Evolutionary conservation across 805 yeast genomes (phyloP), one percentile per base, ranked within the genome.

Genomic region (Candida pseudofarinosa): DNA sequence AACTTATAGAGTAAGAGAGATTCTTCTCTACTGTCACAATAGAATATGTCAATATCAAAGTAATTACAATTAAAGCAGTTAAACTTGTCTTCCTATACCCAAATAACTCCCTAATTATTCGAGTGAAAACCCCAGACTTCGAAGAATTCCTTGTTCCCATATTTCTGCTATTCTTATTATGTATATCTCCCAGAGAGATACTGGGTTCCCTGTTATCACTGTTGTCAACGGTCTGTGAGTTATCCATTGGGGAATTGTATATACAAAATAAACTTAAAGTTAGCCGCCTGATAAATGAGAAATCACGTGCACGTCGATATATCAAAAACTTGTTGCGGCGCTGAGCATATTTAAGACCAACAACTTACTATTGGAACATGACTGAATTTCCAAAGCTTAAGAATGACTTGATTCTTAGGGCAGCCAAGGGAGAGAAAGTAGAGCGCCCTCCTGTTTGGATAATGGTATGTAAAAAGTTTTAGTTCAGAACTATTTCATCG

Each of bases 401-500:
- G 65, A 93, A 93, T 67, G 99, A 93, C 59, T 74, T 91, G 56
- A 85, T 93, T 31, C 71, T 93, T 50, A 75, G 99, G 54, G 97
- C 98, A 3, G 97, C 98, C 8, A 74, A 75, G 50, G 97, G 86
- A 45, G 96, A 91, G 60, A 69, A 69, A 46, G 97, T 91, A 33
- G 98, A 93, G 66, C 81, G 99, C 60, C 97, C 99, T 2, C 99
- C 99, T 15, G 81, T 93, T 47, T 93, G 97, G 97, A 85, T 90
- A 52, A 89, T 89, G 97, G 80, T 76, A 65, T 49, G 77, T 59
- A 15, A 13, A 4, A 7, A 34, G 6, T 7, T 23, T 7, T 23
- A 23, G 6, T 23, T 6, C 6, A 10, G 28, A 23, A 23, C 10
- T 4, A 12, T 33, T 46, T 45, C 41, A 49, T 46, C 49, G 26